Conservation (phyloP, 495 filamentous ascomycete species). For the Venustampulla echinocandica region DNA sequence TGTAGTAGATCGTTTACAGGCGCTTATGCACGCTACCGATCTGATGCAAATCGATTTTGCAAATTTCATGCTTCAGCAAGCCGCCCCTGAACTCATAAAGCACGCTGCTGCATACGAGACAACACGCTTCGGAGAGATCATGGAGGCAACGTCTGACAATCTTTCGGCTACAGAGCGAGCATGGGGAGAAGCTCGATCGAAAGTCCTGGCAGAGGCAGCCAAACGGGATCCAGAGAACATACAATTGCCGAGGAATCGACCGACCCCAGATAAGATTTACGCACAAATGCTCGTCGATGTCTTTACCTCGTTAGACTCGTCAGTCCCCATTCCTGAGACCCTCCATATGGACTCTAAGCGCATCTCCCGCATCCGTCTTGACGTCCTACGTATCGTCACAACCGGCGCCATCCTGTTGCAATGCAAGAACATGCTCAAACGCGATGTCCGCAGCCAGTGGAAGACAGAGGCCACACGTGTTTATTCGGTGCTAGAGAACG, state of each 20-base stretch:
- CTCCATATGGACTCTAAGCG: slow-evolving; percentile 71
- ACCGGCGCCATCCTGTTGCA: slow-evolving; percentile 76
- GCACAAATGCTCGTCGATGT: slow-evolving; percentile 60
- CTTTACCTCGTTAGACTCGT: slow-evolving; percentile 39
- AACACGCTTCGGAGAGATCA: slow-evolving; percentile 59
- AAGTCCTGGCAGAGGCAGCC: slow-evolving; percentile 60
- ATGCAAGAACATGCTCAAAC: slow-evolving; percentile 90
- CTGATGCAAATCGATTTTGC: slow-evolving; percentile 90
- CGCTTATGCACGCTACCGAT: slow-evolving; percentile 79
- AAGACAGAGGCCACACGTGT: slow-evolving; percentile 76
- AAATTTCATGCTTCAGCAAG: slow-evolving; percentile 80
- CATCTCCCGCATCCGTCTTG: slow-evolving; percentile 53
- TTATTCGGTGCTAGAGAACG: slow-evolving; percentile 38
- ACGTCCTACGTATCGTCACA: slow-evolving; percentile 67
- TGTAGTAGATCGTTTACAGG: slow-evolving; percentile 75
- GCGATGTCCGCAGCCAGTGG: slow-evolving; percentile 86
- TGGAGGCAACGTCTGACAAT: slow-evolving; percentile 49
- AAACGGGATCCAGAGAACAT: slow-evolving; percentile 65
- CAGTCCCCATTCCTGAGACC: slow-evolving; percentile 68
- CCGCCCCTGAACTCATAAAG: slow-evolving; percentile 72
- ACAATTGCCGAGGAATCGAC: slow-evolving; percentile 42
- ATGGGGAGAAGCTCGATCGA: slow-evolving; percentile 60
- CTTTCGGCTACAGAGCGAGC: slow-evolving; percentile 60
- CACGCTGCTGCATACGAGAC: slow-evolving; percentile 77
- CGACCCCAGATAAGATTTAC: slow-evolving; percentile 66